These are phyloP conservation scores for Sugiyamaella valdiviana DNA, from an alignment of 805 yeast species.

Conservation along the genomic window DNA sequence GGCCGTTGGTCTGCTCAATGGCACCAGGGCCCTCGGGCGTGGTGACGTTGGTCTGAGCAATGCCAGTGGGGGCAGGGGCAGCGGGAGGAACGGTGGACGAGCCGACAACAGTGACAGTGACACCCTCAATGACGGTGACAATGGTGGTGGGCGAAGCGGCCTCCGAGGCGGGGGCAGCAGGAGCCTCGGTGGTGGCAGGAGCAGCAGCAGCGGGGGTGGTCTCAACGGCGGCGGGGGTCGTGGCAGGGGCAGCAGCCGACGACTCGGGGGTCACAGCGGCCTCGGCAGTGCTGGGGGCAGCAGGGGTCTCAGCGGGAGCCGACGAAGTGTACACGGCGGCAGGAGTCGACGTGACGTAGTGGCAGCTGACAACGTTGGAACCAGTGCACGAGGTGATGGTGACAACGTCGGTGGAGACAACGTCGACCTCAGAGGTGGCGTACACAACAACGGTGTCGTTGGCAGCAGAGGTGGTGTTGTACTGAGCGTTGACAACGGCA, in stretches of 20 bases:
- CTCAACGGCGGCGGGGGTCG: neutral
- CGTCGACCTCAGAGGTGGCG: slow-evolving; percentile 10
- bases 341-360: slow-evolving; percentile 16
- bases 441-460: slow-evolving; percentile 5
- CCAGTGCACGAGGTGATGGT: slow-evolving; percentile 30
- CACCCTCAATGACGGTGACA: slow-evolving; percentile 17
- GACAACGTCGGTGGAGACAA: slow-evolving; percentile 9
- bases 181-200: slow-evolving; percentile 5
- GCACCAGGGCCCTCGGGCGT: slow-evolving; percentile 8
- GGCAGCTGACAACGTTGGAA: slow-evolving; percentile 19
- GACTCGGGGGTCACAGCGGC: neutral
- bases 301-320: neutral
- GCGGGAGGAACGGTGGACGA: slow-evolving; percentile 8
- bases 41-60: slow-evolving; percentile 1
- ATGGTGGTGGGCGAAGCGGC: slow-evolving; percentile 10
- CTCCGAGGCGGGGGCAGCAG: slow-evolving; percentile 2
- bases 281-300: slow-evolving; percentile 3
- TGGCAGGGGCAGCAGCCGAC: neutral
- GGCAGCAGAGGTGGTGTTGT: slow-evolving; percentile 11
- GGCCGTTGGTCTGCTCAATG: slow-evolving; percentile 11
- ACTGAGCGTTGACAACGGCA: slow-evolving; percentile 12
- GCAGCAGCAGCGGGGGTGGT: slow-evolving; percentile 5
- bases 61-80: slow-evolving; percentile 6
- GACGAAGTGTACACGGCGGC: slow-evolving; percentile 1
- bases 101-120: slow-evolving; percentile 15